Conservation (phyloP, 2,329 filamentous ascomycete species). For the Rhexocercosporidium sp. region DNA sequence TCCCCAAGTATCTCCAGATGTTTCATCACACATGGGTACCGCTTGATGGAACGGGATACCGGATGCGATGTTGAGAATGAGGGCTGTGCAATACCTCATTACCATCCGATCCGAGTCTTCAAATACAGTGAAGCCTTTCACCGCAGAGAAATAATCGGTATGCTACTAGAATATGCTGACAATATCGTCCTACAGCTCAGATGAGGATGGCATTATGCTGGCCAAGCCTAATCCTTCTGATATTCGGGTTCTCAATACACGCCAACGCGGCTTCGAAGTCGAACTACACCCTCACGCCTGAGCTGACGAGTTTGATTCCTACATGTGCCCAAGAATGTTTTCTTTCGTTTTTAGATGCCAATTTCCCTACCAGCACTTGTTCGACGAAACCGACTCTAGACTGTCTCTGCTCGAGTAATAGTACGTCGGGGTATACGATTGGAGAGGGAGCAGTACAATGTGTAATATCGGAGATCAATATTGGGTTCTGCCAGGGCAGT, state of each 20-base stretch:
- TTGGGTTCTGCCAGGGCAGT: constrained; percentile 56
- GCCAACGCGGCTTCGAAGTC: constrained; percentile 24
- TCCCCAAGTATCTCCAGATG: not conserved
- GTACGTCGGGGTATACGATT: constrained; percentile 67
- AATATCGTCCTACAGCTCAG: constrained; percentile 26
- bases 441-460: constrained; percentile 76
- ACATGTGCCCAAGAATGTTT: constrained; percentile 66
- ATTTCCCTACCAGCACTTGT: constrained; percentile 59
- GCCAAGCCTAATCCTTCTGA: constrained; percentile 38
- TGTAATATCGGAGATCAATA: constrained; percentile 57
- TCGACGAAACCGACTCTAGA: constrained; percentile 56
- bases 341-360: constrained; percentile 63
- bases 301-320: constrained; percentile 41
- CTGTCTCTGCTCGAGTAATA: constrained; percentile 67
- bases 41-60: constrained; percentile 3
- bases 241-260: constrained; percentile 33
- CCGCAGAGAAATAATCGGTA: not conserved
- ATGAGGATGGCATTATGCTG: constrained; percentile 42
- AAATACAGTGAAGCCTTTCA: constrained; percentile 14
- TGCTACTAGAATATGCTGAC: constrained; percentile 28
- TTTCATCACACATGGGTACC: constrained; percentile 4
- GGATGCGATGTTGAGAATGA: not conserved
- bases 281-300: constrained; percentile 33
- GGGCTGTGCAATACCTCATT: constrained; percentile 1
- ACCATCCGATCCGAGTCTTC: not conserved